Conservation (phyloP, 371 early-diverging fungal genomes). For the Mortierella polycephala region DNA sequence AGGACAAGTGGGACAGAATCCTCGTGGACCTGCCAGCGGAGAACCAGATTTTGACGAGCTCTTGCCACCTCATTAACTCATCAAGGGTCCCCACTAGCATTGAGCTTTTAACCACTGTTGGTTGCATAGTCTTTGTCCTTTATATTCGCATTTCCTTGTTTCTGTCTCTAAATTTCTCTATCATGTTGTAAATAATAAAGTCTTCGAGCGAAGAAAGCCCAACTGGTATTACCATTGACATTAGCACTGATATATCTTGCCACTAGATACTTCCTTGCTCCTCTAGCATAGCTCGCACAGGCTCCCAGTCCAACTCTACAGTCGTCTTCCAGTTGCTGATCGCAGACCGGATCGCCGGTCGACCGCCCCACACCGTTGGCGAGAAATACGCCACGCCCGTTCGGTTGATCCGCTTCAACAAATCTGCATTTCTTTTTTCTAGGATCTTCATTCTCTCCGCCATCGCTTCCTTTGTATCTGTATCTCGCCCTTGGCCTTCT, state of each 20-base stretch:
- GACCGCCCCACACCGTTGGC: constrained; percentile 56
- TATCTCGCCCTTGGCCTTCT: too few relatives aligned
- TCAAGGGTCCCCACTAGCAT: too few relatives aligned
- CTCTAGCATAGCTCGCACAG: constrained; percentile 34
- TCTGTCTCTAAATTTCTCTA: background rate
- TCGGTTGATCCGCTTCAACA: constrained; percentile 53
- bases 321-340: constrained; percentile 62
- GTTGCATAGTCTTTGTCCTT: too few relatives aligned
- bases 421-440: constrained; percentile 18
- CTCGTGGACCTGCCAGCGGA: constrained; percentile 16
- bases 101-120: too few relatives aligned
- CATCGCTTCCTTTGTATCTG: background rate
- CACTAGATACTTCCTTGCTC: constrained; percentile 7
- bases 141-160: background rate
- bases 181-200: constrained; percentile 42
- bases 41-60: constrained; percentile 46
- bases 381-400: constrained; percentile 56
- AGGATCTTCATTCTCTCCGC: constrained; percentile 4
- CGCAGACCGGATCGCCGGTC: constrained; percentile 56
- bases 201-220: too few relatives aligned
- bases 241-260: background rate
- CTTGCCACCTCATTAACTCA: constrained; percentile 24
- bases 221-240: too few relatives aligned
- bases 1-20: background rate
- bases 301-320: constrained; percentile 47